Evolutionary conservation across 1,139 yeast species (phyloP).

Genomic region (Scheffersomyces segobiensis): DNA sequence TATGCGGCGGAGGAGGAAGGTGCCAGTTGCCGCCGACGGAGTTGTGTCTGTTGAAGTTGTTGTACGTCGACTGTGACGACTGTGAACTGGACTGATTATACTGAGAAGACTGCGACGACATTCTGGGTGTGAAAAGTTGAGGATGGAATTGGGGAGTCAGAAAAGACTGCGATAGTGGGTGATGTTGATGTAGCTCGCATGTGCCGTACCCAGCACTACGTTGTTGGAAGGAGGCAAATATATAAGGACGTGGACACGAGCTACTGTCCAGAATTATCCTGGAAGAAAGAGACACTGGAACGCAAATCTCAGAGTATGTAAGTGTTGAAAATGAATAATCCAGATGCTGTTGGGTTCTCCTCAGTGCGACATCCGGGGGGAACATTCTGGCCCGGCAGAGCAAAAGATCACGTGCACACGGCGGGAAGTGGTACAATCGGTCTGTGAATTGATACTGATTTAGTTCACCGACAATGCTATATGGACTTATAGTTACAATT

Average conservation of each 20-base stretch:
- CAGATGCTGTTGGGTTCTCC: background rate
- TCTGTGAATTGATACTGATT: background rate
- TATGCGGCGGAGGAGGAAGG: slow-evolving; percentile 26
- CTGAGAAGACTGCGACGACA: background rate
- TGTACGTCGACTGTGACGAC: slow-evolving; percentile 3
- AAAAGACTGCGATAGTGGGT: background rate
- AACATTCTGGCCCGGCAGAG: background rate
- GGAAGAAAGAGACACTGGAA: background rate
- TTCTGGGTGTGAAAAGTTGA: background rate
- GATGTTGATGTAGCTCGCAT: background rate
- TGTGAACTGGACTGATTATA: background rate
- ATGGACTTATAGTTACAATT: background rate
- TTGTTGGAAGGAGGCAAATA: background rate
- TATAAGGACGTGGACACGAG: background rate
- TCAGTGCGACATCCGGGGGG: background rate
- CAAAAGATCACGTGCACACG: background rate
- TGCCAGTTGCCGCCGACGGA: slow-evolving; percentile 49
- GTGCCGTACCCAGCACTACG: background rate
- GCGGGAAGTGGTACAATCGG: background rate
- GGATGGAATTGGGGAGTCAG: background rate
- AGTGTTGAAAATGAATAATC: background rate
- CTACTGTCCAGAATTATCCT: background rate
- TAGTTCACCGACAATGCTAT: too few relatives aligned
- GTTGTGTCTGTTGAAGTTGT: slow-evolving; percentile 38
- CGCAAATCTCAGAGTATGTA: background rate